Percentiles rank a stretch among this genome's conserved stretches.
phyloP scores from a whole-genome alignment of 1,284 basidiomycete genomes.

The Austroboletus rostrupii region DNA sequence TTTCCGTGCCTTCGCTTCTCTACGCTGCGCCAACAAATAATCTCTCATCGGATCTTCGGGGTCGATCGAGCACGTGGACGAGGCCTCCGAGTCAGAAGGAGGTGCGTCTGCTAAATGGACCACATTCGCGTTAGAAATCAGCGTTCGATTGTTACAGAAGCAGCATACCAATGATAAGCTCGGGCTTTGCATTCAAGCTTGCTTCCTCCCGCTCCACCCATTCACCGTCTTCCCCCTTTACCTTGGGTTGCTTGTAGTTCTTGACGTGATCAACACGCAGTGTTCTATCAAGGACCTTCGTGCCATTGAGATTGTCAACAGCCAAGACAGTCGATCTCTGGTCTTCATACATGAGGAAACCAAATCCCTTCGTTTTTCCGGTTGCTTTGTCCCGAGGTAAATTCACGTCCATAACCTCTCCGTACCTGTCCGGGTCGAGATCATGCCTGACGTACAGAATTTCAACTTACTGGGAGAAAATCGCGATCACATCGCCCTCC shows the following conservation, averaged over 20 bases:
- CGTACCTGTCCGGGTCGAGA: conserved; percentile 59
- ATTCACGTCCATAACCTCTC: conserved; percentile 93
- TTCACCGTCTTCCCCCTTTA: conserved; percentile 83
- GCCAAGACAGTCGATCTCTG: conserved; percentile 94
- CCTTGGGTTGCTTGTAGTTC: conserved; percentile 86
- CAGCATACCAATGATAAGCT: conserved; percentile 60
- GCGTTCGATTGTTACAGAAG: not conserved
- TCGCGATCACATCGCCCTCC: conserved; percentile 96
- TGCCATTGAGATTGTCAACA: conserved; percentile 98
- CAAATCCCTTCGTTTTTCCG: conserved; percentile 88
- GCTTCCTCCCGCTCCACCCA: conserved; percentile 83
- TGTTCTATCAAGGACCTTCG: conserved; percentile 81
- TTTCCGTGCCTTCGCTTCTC: conserved; percentile 62
- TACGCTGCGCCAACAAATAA: conserved; percentile 71
- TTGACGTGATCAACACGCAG: conserved; percentile 93
- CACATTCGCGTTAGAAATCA: conserved; percentile 1
- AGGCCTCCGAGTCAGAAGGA: conserved; percentile 61
- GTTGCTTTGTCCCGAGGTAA: conserved; percentile 91
- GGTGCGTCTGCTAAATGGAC: conserved; percentile 44
- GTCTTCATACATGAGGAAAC: conserved; percentile 98
- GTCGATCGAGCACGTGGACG: conserved; percentile 73
- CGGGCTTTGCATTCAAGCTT: conserved; percentile 80
- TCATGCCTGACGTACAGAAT: not conserved
- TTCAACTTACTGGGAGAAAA: conserved; percentile 90
- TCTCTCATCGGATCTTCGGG: conserved; percentile 98